Conservation (phyloP, 805 yeast species). For the Kluyveromyces siamensis region DNA sequence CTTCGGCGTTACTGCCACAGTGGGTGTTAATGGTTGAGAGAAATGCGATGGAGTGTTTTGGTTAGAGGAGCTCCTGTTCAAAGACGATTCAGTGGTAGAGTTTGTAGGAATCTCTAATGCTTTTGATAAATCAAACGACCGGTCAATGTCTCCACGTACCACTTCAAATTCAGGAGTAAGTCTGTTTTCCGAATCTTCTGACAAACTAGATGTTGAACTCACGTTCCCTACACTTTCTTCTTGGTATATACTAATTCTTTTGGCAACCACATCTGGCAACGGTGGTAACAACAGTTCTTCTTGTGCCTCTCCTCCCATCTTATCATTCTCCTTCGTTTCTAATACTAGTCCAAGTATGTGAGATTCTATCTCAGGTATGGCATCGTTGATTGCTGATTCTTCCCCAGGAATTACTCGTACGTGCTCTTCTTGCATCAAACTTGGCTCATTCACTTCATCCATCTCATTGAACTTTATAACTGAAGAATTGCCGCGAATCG, state of each 20-base stretch:
- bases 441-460: background rate
- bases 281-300: slow-evolving; percentile 8
- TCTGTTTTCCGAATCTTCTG: background rate
- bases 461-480: background rate
- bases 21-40: slow-evolving; percentile 1
- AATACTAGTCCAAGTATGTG: background rate
- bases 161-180: background rate
- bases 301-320: background rate
- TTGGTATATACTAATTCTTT: slow-evolving; percentile 3
- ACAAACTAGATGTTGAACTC: background rate
- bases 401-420: background rate
- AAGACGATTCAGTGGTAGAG: slow-evolving; percentile 1
- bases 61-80: slow-evolving; percentile 1
- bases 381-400: background rate
- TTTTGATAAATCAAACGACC: slow-evolving; percentile 23
- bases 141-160: slow-evolving; percentile 1
- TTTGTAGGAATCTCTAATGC: slow-evolving; percentile 19
- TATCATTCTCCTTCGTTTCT: background rate
- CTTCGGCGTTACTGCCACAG: slow-evolving; percentile 10
- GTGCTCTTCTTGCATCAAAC: background rate
- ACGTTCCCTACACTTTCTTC: background rate
- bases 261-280: slow-evolving; percentile 6
- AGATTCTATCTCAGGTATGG: slow-evolving; percentile 1
- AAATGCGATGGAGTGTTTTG: background rate
- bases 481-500: background rate